These are phyloP conservation scores for Boechera stricta DNA, from an alignment of 345 rosid species.

Conservation along the genomic window DNA sequence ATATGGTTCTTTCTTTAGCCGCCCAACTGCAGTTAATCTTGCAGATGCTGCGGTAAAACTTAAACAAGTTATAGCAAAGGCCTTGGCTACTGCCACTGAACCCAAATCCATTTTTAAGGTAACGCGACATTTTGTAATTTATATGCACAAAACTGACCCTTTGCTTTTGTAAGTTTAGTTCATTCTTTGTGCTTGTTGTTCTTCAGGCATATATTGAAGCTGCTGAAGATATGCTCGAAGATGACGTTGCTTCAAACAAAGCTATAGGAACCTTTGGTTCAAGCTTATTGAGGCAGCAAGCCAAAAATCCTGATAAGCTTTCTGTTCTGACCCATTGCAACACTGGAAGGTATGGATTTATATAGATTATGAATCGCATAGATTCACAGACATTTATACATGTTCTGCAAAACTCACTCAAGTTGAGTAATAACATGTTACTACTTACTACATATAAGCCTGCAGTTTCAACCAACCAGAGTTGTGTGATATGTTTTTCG, in stretches of 20 bases:
- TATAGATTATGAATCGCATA: neutral
- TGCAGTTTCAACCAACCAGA: neutral
- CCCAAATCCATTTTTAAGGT: constrained; percentile 67
- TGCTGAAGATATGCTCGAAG: constrained; percentile 82
- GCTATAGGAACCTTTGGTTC: constrained; percentile 87
- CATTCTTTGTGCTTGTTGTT: constrained; percentile 27
- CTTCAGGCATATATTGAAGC: constrained; percentile 74
- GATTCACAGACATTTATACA: neutral
- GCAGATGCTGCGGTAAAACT: constrained; percentile 88
- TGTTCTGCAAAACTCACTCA: neutral
- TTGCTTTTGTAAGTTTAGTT: constrained; percentile 16
- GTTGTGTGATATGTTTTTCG: neutral
- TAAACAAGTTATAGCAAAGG: constrained; percentile 61
- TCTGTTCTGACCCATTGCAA: constrained; percentile 95
- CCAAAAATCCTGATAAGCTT: constrained; percentile 52
- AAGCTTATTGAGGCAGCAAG: constrained; percentile 54
- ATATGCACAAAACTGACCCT: neutral
- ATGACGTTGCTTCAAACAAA: constrained; percentile 90
- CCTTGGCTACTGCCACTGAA: constrained; percentile 50
- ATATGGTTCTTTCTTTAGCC: constrained; percentile 56
- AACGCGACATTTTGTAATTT: neutral
- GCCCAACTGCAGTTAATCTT: constrained; percentile 91
- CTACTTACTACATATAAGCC: neutral
- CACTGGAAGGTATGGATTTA: constrained; percentile 74
- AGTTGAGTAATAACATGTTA: constrained; percentile 7